Base-by-base conservation (phyloP, 495 filamentous ascomycete genomes). In the Eremomyces bilateralis region DNA sequence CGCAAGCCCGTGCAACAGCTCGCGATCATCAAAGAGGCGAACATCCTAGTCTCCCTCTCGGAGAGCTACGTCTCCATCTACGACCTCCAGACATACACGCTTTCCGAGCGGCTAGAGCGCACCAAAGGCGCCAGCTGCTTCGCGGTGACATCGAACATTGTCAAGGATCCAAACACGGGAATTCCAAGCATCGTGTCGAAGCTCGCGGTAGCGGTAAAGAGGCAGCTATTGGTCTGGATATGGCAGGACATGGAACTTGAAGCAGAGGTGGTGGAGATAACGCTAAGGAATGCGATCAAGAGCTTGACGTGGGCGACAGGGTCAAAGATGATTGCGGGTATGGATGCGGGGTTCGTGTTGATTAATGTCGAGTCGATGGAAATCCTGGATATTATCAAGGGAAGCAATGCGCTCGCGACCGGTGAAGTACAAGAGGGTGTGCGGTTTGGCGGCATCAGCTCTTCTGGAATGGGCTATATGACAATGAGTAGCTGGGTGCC, bases 21-120 rank as follows among this genome's bases (percentile, higher is more conserved):
- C 3, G 85, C 85, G 20, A 67, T 85, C 38, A 80, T 99, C 41
- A 95, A 95, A 43, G 90, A 92, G 55, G 80, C 81, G 22, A 83
- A 78, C 49, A 70, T 80, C 8, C 67, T 99, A 31, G 70, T 99
- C 29, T 90, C 82, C 3, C 62, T 99, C 32, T 80, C 81, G 35
- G 90, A 92, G 53, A 76, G 69, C 28, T 70, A 80, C 51, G 71
- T 99, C 42, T 76, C 73, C 27, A 70, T 92, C 21, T 77, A 95
- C 53, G 84, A 95, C 52, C 65, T 90, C 13, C 71, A 88, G 43
- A 76, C 63, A 25, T 95, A 84, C 49, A 65, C 72, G 34, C 59
- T 85, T 27, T 68, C 79, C 38, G 78, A 93, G 50, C 72, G 78
- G 31, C 53, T 84, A n/a, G 53, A 63, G 16, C 73, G 75, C 44